These are phyloP conservation scores for Paecilomyces variotii DNA, from an alignment of 2,329 filamentous ascomycete species.

Conservation along the genomic window DNA sequence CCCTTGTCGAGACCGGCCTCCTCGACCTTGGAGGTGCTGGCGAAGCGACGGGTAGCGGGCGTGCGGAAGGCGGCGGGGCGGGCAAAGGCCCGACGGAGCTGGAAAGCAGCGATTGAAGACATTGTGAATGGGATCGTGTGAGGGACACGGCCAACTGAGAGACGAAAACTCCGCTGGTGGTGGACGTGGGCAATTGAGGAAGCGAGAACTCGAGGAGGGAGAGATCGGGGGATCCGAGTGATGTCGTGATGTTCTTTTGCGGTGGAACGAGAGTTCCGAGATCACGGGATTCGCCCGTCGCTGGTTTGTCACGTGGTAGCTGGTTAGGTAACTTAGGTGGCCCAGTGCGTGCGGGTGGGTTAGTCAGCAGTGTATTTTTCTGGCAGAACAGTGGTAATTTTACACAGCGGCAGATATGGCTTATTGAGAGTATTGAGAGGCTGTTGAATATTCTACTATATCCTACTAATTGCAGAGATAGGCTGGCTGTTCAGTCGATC, in stretches of 20 bases:
- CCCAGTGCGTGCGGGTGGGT: neutral
- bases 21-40: constrained; percentile 36
- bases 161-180: constrained; percentile 4
- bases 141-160: neutral
- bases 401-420: no score
- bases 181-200: constrained; percentile 9
- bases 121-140: constrained; percentile 14
- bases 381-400: no score
- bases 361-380: neutral
- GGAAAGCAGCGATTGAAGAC: constrained; percentile 36
- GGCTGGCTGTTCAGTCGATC: no score
- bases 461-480: no score
- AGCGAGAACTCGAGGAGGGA: constrained; percentile 3
- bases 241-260: constrained; percentile 3
- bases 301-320: neutral
- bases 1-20: constrained; percentile 51
- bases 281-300: neutral
- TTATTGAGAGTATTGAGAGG: no score
- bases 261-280: neutral
- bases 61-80: constrained; percentile 35
- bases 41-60: constrained; percentile 30
- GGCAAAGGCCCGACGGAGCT: constrained; percentile 33
- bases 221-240: neutral
- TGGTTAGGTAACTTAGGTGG: neutral
- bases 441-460: no score